phyloP scores from a whole-genome alignment of 179 eudicot genomes.

The Beta macrorhiza region DNA sequence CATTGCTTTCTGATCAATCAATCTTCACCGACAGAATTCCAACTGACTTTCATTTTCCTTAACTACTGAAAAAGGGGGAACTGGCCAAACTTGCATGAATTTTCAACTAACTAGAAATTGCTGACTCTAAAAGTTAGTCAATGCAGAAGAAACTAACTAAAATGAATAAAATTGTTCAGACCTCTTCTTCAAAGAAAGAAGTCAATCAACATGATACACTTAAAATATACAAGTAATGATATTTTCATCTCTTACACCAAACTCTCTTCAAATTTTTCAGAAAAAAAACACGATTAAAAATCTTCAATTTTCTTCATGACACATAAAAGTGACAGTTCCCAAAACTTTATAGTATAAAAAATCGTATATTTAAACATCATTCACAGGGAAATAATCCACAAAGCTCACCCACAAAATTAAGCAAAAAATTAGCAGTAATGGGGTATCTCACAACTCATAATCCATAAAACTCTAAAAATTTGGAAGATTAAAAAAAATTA shows the following conservation, averaged over 20 bases:
- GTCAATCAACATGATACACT: background rate
- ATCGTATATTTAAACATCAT: background rate
- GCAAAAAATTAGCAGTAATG: background rate
- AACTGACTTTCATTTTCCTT: background rate
- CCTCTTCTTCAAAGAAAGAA: background rate
- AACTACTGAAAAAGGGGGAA: too few species aligned
- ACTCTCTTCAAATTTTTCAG: background rate
- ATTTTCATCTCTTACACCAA: background rate
- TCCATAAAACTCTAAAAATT: background rate
- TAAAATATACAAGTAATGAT: background rate
- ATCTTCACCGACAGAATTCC: background rate
- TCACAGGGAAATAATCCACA: background rate
- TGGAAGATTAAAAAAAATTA: background rate
- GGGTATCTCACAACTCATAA: slow-evolving; percentile 6
- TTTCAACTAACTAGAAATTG: background rate
- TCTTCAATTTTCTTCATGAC: background rate
- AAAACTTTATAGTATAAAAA: background rate
- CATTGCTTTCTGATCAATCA: background rate
- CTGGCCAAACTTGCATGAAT: too few species aligned
- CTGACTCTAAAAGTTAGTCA: slow-evolving; percentile 7
- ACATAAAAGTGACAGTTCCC: background rate
- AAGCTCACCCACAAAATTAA: background rate
- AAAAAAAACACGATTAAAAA: background rate
- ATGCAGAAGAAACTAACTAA: slow-evolving; percentile 9
- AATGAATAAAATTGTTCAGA: background rate